phyloP scores from a whole-genome alignment of 352 stramenopile genomes.

The Phytopythium chamaehyphon region DNA sequence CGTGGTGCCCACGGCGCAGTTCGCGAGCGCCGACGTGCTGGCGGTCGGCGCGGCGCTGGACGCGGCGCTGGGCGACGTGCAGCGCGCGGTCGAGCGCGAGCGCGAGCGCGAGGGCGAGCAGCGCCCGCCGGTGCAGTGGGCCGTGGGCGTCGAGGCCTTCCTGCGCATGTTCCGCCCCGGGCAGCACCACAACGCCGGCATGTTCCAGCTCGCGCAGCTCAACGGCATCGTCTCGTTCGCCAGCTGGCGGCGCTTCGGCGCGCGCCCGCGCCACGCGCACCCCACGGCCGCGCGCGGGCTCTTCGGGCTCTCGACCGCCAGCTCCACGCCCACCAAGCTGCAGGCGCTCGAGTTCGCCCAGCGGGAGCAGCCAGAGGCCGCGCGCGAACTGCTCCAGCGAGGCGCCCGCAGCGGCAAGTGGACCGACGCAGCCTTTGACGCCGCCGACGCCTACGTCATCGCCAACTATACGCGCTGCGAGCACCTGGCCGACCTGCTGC shows the following conservation, averaged over 20 bases:
- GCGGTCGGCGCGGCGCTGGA: constrained; percentile 53
- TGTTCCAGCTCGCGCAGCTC: constrained; percentile 84
- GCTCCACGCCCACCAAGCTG: constrained; percentile 54
- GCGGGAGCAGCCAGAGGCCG: constrained; percentile 33
- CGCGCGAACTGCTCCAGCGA: constrained; percentile 7
- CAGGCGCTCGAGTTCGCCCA: constrained; percentile 65
- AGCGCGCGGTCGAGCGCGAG: constrained; percentile 15
- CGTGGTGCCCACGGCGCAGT: constrained; percentile 53
- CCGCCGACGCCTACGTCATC: constrained; percentile 82
- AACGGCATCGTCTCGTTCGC: constrained; percentile 83
- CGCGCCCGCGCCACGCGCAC: constrained; percentile 58
- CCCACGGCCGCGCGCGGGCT: constrained; percentile 69
- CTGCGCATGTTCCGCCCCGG: constrained; percentile 79
- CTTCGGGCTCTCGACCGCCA: constrained; percentile 34
- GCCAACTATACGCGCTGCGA: constrained; percentile 56
- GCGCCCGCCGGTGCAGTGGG: constrained; percentile 34
- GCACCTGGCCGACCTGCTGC: constrained; percentile 43
- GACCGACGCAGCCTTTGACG: constrained; percentile 61
- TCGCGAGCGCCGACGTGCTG: constrained; percentile 64
- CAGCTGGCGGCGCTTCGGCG: constrained; percentile 61
- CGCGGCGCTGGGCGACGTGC: constrained; percentile 28
- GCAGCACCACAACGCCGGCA: constrained; percentile 74
- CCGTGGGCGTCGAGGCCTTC: constrained; percentile 83
- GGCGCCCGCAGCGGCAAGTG: constrained; percentile 28
- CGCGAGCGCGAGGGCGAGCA: too few relatives aligned